Percentiles rank a stretch among this genome's conserved stretches.
phyloP scores from a whole-genome alignment of 768 basidiomycete species.

The Calocybe gangraenosa region DNA sequence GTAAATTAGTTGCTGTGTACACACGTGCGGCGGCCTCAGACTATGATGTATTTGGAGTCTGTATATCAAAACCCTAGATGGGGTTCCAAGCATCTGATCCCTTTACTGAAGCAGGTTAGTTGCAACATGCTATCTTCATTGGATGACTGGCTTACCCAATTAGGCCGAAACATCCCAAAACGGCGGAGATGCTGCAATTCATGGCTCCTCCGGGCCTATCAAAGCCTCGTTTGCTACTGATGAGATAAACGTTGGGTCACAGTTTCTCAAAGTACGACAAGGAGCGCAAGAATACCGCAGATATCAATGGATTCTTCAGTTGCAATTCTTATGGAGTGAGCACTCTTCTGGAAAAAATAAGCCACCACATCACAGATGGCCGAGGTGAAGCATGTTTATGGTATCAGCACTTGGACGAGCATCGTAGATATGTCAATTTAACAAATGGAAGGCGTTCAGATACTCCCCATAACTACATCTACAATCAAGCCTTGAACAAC shows the following conservation, averaged over 20 bases:
- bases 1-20: slow-evolving; percentile 44
- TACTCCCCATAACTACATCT: slow-evolving; percentile 46
- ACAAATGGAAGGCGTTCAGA: slow-evolving; percentile 55
- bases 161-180: slow-evolving; percentile 40
- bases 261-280: slow-evolving; percentile 52
- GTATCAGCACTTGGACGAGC: background rate
- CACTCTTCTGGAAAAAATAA: slow-evolving; percentile 1
- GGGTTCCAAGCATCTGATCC: slow-evolving; percentile 54
- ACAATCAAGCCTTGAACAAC: slow-evolving; percentile 38
- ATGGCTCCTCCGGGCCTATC: slow-evolving; percentile 48
- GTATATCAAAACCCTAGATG: slow-evolving; percentile 53
- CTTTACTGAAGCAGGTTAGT: slow-evolving; percentile 51
- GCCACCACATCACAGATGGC: slow-evolving; percentile 40
- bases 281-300: slow-evolving; percentile 36
- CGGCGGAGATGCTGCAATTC: slow-evolving; percentile 25
- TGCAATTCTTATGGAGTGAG: slow-evolving; percentile 46
- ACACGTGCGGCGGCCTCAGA: slow-evolving; percentile 58
- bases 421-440: slow-evolving; percentile 49
- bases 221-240: slow-evolving; percentile 40
- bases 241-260: slow-evolving; percentile 34
- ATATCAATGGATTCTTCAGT: slow-evolving; percentile 42
- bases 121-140: background rate
- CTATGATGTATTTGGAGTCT: slow-evolving; percentile 59
- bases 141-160: too few species aligned
- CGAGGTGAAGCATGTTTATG: slow-evolving; percentile 31